Base-by-base conservation (phyloP, 306 rosid genomes). In the Lathyrus oleraceus region DNA sequence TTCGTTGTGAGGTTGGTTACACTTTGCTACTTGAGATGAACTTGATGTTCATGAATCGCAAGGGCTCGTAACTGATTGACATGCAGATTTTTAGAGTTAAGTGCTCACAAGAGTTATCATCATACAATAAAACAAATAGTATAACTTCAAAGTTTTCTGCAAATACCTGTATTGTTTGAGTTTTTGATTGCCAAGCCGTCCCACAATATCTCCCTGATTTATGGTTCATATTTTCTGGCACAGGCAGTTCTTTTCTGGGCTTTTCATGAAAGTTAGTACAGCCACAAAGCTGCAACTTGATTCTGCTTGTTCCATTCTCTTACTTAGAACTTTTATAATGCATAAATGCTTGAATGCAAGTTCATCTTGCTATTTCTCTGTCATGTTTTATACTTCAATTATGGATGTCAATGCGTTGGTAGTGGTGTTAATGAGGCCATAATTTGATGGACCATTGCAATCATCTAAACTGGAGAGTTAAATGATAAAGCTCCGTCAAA, bases 21-120 rank as follows among this genome's bases (percentile, higher is more conserved):
- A 54, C 69, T 52, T 21, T 23, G 45, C 69, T 21, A 38, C 32
- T 54, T 72, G 69, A 63, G 62, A 44, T 52, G 68, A 44, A 59
- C 23, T 21, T 17, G 53, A 6, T 7, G 54, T 43, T 76, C 67
- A 51, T 76, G 63, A 49, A 44, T 25, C 16, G 21, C 44, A 11
- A 61, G 71, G 62, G 42, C 36, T 25, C 16, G 21, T 44, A 11
- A 61, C 58, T 8, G n/a, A 14, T 36, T 66, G 43, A 27, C 6
- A 3, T 39, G 28, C 13, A 20, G 28, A 6, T 27, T 47, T 48
- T 23, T 38, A 27, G 44, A 17, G 45, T 16, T 40, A 8, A 13
- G 54, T 54, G 66, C 11, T 17, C 58, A 25, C 13, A 39, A 51
- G 38, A 16, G 19, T 61, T 28, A 21, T 44, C 65, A 16, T 44